Evolutionary conservation across 345 rosid genomes (phyloP), one percentile per base, ranked within the genome.

Genomic region (Populus euphratica): DNA sequence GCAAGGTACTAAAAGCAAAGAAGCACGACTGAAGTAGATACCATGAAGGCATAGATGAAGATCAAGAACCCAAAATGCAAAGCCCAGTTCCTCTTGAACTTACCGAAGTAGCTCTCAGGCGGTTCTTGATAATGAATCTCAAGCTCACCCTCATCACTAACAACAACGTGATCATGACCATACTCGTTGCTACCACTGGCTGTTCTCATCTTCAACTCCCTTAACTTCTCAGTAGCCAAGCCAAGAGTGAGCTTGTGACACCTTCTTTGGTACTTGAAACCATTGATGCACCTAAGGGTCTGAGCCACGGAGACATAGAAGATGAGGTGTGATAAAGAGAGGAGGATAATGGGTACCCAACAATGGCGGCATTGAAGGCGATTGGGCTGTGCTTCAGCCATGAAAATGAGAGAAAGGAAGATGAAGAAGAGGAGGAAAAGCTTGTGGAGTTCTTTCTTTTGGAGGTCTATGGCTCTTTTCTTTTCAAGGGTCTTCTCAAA

Each of bases 81-180:
- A 52, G 96, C 99, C 99, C 99, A 96, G 66, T 90, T 93, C 83
- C 98, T 93, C 91, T 93, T 96, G 25, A 93, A 96, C 90, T 96
- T 96, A 3, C 92, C 97, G 72, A 93, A 89, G 80, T 93, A 96
- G 65, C 91, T 91, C 84, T 92, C 99, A 0, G 94, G 94, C 11
- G 98, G 99, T 82, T 96, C 99, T 76, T 92, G 99, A 78, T 96
- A 96, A 75, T 92, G 96, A 68, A 93, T 93, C 87, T 96, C 98
- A 73, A 96, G 91, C 81, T 96, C 98, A 35, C 85, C 85, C 70
- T 88, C 89, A 52, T 83, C 87, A 3, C 87, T 91, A n/a, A 77
- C 35, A 8, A 70, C 41, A 21, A 65, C 79, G 27, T 49, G 80
- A 18, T 35, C 85, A 0, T 82, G 82, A 0, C 83, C 84, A 68